Percentiles rank a stretch among this genome's conserved stretches.
Conservation (phyloP, 176 grass and related monocot genomes). For the Pontederia paniculata region DNA sequence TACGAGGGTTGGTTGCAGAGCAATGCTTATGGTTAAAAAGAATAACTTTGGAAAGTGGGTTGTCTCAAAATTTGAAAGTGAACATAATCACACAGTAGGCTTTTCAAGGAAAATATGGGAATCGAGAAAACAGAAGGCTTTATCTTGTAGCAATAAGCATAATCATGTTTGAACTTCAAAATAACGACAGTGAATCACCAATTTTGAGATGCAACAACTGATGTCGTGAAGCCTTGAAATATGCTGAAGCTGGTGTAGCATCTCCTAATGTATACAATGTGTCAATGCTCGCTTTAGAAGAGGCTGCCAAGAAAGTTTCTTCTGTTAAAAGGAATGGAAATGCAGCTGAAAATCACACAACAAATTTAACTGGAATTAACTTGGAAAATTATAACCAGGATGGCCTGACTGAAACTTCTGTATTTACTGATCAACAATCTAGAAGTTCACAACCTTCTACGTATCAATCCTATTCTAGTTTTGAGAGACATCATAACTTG, state of each 20-base stretch:
- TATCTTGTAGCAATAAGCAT: not conserved
- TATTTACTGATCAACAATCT: not conserved
- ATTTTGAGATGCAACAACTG: slow-evolving; percentile 13
- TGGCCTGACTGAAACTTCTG: not conserved
- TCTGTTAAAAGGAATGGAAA: slow-evolving; percentile 18
- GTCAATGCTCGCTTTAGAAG: slow-evolving; percentile 14
- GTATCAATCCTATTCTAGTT: slow-evolving; percentile 1
- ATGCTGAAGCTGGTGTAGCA: slow-evolving; percentile 20
- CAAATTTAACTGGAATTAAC: not conserved
- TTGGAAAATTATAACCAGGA: not conserved
- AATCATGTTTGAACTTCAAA: slow-evolving; percentile 5
- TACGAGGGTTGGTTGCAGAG: slow-evolving; percentile 21
- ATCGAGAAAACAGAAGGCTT: slow-evolving; percentile 1
- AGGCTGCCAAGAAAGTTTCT: slow-evolving; percentile 19
- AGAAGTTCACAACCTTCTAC: not conserved
- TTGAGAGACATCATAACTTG: not conserved
- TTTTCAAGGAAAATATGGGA: slow-evolving; percentile 13
- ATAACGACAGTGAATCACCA: slow-evolving; percentile 7
- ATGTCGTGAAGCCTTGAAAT: slow-evolving; percentile 22
- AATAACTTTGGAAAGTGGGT: slow-evolving; percentile 18
- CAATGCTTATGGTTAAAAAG: slow-evolving; percentile 26
- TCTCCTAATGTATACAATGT: slow-evolving; percentile 22
- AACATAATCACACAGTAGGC: slow-evolving; percentile 17
- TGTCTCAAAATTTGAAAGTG: slow-evolving; percentile 23
- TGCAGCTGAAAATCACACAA: slow-evolving; percentile 3